Conservation (phyloP, 345 rosid species). For the Cardamine chenopodiifolia region DNA sequence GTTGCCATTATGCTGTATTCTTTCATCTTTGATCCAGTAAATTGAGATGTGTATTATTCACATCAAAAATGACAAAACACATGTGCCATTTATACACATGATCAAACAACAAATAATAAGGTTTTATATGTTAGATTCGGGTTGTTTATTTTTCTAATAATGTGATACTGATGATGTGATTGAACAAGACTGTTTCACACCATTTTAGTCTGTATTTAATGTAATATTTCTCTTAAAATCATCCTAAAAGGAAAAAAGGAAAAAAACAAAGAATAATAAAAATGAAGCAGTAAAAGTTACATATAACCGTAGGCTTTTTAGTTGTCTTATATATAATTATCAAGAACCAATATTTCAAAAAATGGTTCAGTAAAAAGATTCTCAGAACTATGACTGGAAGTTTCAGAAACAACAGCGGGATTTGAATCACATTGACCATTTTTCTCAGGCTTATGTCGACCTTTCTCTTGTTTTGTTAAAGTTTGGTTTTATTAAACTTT, state of each 20-base stretch:
- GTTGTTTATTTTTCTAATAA: neutral
- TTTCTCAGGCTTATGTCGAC: slow-evolving; percentile 25
- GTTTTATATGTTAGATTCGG: neutral
- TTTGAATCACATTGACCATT: no score
- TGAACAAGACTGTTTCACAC: neutral
- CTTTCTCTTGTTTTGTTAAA: slow-evolving; percentile 14
- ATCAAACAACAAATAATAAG: neutral
- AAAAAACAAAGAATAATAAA: neutral
- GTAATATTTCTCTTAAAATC: no score
- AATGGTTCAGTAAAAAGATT: neutral
- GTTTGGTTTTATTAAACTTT: neutral
- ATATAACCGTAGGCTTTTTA: no score
- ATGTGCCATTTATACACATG: neutral
- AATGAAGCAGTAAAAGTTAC: neutral
- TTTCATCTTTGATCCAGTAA: no score
- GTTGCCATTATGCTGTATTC: no score
- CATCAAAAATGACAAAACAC: neutral
- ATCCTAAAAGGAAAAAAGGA: neutral
- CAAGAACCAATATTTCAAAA: neutral
- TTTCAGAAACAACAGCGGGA: no score
- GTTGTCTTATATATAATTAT: no score
- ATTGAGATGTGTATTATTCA: neutral
- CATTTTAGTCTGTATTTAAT: no score
- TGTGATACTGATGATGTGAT: neutral
- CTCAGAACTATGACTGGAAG: no score